Conservation (phyloP, 257 asterid genomes). For the Primulina tabacum region DNA sequence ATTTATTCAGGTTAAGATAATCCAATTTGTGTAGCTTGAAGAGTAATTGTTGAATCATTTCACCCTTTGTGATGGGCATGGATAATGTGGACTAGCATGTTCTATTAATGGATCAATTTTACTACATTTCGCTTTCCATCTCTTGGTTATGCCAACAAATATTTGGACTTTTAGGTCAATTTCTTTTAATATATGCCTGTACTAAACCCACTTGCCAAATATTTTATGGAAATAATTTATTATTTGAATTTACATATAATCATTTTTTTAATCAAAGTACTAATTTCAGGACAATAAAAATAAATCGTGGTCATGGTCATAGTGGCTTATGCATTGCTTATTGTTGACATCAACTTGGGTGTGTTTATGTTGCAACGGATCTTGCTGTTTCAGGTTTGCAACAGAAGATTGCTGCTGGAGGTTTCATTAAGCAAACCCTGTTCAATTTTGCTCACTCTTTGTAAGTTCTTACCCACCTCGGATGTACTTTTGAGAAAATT, state of each 20-base stretch:
- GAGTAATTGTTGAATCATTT: slow-evolving; percentile 13
- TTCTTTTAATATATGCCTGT: too few species aligned
- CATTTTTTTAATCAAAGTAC: too few species aligned
- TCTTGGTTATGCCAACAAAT: too few species aligned
- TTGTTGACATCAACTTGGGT: slow-evolving; percentile 11
- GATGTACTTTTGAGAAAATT: slow-evolving; percentile 16
- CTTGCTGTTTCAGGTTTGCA: slow-evolving; percentile 61
- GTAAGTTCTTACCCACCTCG: slow-evolving; percentile 53
- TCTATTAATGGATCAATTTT: too few species aligned
- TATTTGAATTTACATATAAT: too few species aligned
- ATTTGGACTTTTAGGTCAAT: too few species aligned
- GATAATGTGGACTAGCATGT: too few species aligned
- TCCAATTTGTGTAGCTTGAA: background rate
- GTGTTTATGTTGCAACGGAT: slow-evolving; percentile 3
- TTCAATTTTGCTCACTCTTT: slow-evolving; percentile 68
- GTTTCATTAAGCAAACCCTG: slow-evolving; percentile 60
- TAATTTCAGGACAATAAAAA: background rate
- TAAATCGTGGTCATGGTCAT: too few species aligned
- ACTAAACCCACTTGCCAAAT: too few species aligned
- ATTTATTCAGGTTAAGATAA: slow-evolving; percentile 59
- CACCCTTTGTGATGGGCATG: background rate
- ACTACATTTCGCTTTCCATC: too few species aligned
- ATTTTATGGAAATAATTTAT: too few species aligned
- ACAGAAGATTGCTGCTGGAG: slow-evolving; percentile 82
- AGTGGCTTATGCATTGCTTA: slow-evolving; percentile 7